These are phyloP conservation scores for Eucalyptus tenuipes DNA, from an alignment of 345 rosid species.

Conservation along the genomic window DNA sequence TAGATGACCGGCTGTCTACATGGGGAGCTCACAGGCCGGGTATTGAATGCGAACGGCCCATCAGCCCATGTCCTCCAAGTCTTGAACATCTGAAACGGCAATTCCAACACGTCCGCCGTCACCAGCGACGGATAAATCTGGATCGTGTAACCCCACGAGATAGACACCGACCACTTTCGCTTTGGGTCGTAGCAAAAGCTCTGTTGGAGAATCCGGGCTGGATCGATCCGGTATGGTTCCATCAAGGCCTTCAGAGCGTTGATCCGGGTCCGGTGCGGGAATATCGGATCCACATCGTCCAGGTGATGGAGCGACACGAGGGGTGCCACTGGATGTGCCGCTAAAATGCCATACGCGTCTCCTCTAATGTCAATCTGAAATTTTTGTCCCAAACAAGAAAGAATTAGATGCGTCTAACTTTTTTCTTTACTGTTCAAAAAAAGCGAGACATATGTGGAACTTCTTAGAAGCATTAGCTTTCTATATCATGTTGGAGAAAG, in stretches of 20 bases:
- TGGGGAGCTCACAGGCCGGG: slow-evolving; percentile 26
- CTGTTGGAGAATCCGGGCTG: slow-evolving; percentile 61
- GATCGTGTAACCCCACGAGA: slow-evolving; percentile 83
- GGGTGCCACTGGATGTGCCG: slow-evolving; percentile 72
- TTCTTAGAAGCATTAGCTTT: not conserved
- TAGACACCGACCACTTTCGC: slow-evolving; percentile 59
- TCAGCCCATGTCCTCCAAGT: slow-evolving; percentile 51
- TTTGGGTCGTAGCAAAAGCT: slow-evolving; percentile 36
- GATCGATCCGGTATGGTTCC: slow-evolving; percentile 36
- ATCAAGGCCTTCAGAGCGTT: slow-evolving; percentile 40
- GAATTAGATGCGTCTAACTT: not conserved
- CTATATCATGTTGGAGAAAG: not conserved
- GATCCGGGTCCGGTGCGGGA: slow-evolving; percentile 35
- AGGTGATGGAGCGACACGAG: slow-evolving; percentile 75
- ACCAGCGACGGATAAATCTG: slow-evolving; percentile 42
- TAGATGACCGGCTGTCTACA: slow-evolving; percentile 43
- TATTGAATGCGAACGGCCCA: slow-evolving; percentile 74
- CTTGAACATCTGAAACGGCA: slow-evolving; percentile 63
- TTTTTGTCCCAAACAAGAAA: not conserved
- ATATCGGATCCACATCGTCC: slow-evolving; percentile 34
- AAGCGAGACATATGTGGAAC: not conserved
- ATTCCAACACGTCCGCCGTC: slow-evolving; percentile 23
- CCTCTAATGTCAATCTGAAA: slow-evolving; percentile 72
- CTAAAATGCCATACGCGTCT: slow-evolving; percentile 53
- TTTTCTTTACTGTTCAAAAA: not conserved